Evolutionary conservation across 2,329 filamentous ascomycete species (phyloP).

Genomic region (Monilinia laxa): DNA sequence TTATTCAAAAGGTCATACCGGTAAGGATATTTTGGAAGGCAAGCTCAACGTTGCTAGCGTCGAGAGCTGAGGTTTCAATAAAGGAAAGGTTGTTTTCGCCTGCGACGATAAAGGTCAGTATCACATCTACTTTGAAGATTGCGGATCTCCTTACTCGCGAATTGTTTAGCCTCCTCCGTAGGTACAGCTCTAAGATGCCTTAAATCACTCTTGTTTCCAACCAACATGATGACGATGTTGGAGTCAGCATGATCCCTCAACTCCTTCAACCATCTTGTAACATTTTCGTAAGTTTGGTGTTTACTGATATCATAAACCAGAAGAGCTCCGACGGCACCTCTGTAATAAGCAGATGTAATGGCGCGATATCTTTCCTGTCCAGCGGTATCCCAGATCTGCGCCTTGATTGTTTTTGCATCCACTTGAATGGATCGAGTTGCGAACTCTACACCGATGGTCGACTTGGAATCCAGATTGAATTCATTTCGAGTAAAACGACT

Average conservation of each 20-base stretch:
- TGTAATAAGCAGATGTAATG: conserved; percentile 98
- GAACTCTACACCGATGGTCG: conserved; percentile 98
- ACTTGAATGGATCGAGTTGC: conserved; percentile 98
- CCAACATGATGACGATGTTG: conserved; percentile 99
- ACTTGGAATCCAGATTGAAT: conserved; percentile 99
- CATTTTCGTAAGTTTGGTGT: conserved; percentile 98
- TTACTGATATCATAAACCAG: conserved; percentile 99
- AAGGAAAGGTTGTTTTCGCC: conserved; percentile 98
- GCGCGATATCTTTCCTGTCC: conserved; percentile 98
- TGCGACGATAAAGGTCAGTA: conserved; percentile 45
- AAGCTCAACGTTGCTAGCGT: conserved; percentile 98
- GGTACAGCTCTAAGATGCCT: conserved; percentile 94
- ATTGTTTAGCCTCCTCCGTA: conserved; percentile 95
- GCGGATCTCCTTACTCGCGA: conserved; percentile 69
- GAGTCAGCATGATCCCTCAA: conserved; percentile 95
- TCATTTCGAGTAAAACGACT: conserved; percentile 99
- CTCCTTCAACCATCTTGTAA: conserved; percentile 98
- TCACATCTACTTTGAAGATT: conserved; percentile 21
- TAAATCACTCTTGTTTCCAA: conserved; percentile 99
- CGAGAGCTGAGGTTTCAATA: conserved; percentile 97
- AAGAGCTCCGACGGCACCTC: conserved; percentile 92
- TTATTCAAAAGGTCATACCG: conserved; percentile 57
- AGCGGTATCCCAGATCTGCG: conserved; percentile 99
- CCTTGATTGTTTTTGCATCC: conserved; percentile 99
- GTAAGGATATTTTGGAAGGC: conserved; percentile 99